Percentiles rank a stretch among this genome's conserved stretches.
Conservation (phyloP, 495 filamentous ascomycete species). For the Parmelia sp. region DNA sequence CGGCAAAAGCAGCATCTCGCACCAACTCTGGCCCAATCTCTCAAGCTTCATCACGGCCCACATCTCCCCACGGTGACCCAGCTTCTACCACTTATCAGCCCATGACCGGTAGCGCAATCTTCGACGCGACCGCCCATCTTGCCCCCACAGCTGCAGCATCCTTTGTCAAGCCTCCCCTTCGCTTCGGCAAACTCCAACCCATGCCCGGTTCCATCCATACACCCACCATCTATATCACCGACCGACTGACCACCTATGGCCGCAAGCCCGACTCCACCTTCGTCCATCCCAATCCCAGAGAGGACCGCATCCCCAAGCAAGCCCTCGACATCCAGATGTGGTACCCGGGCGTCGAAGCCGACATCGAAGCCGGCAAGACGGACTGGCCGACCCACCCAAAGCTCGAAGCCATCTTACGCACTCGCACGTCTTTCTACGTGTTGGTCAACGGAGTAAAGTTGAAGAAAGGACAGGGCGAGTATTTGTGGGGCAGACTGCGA, state of each 20-base stretch:
- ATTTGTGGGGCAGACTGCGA: constrained; percentile 11
- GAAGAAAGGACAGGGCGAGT: constrained; percentile 19
- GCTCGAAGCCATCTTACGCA: constrained; percentile 61
- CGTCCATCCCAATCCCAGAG: constrained; percentile 49
- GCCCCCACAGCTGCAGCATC: constrained; percentile 3
- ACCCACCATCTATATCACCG: constrained; percentile 56
- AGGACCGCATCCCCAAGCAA: constrained; percentile 69
- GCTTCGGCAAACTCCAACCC: constrained; percentile 42
- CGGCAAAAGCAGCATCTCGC: background rate
- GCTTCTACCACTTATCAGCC: background rate
- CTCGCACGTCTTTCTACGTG: constrained; percentile 64
- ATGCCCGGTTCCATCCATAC: constrained; percentile 43
- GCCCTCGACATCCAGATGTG: constrained; percentile 74
- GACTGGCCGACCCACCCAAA: constrained; percentile 50
- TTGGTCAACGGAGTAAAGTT: constrained; percentile 55
- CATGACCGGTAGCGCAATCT: constrained; percentile 15
- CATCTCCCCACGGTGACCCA: background rate
- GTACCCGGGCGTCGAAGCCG: constrained; percentile 53
- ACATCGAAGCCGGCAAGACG: constrained; percentile 45
- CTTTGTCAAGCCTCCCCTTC: constrained; percentile 36
- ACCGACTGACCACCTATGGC: constrained; percentile 67
- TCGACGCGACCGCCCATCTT: constrained; percentile 18
- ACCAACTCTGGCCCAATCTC: background rate
- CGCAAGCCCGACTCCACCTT: constrained; percentile 56
- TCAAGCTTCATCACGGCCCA: background rate